Evolutionary conservation across 768 basidiomycete species (phyloP), one percentile per base, ranked within the genome.

Genomic region (Dentipellis fragilis): DNA sequence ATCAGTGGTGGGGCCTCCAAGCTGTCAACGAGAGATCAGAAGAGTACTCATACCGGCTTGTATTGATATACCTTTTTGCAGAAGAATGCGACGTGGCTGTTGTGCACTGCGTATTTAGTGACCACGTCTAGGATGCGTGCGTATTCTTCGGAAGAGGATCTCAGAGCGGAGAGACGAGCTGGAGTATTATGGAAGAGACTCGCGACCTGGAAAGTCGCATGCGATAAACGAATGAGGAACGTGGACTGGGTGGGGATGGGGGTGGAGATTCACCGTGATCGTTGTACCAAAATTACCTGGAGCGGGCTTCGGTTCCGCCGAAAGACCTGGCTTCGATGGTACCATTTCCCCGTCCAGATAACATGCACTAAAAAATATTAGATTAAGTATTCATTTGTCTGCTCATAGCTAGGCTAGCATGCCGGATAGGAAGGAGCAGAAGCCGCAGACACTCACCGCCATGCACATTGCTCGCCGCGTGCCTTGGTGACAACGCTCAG

Each of bases 271-370:
- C 63, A 92, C 94, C 2, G 79, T 85, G 47, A 98, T 85, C 2
- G 82, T 85, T 0, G 96, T 98, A 2, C 96, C 96, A 55, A 96
- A 89, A 63, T 94, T 96, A 5, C 93, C 93, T 16, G 96, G 95
- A 59, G 85, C 87, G 12, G 95, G 87, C 63, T 89, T 90, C 0
- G 94, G 91, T 48, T 93, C 88, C 0, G 80, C 66, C 1, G 77
- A 77, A 51, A 82, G 78, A 1, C 88, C 89, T 10, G 84, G 77
- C 65, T 89, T 93, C 0, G 80, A 67, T 11, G 85, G 79, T 2
- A 81, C 75, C 37, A 97, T 75, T 5, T 69, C 69, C 0, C 96
- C 93, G 66, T 97, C 87, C 3, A 78, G 70, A 68, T 95, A 99
- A 52, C 75, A 73, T 2, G 92, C 90, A 70, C 94, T 97, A 55